These are phyloP conservation scores for Isabelozyma rhagii DNA, from an alignment of 805 yeast genomes.

Conservation along the genomic window DNA sequence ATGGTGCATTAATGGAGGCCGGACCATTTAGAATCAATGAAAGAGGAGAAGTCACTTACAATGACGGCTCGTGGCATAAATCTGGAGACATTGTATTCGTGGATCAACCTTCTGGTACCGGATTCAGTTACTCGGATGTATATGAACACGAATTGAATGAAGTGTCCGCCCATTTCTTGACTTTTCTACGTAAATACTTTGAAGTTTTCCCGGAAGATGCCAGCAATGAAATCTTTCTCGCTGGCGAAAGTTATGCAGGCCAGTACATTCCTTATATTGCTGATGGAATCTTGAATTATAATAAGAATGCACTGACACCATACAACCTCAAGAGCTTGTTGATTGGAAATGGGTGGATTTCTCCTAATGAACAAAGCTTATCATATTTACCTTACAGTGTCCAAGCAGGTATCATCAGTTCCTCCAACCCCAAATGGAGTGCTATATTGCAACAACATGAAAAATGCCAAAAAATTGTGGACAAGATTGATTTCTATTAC, in stretches of 20 bases:
- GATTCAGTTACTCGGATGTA: slow-evolving; percentile 65
- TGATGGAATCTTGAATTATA: slow-evolving; percentile 50
- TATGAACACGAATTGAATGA: slow-evolving; percentile 54
- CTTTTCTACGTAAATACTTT: slow-evolving; percentile 48
- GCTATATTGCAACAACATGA: slow-evolving; percentile 50
- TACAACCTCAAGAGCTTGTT: slow-evolving; percentile 61
- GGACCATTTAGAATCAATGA: slow-evolving; percentile 77
- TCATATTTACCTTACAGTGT: slow-evolving; percentile 72
- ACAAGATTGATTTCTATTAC: slow-evolving; percentile 14
- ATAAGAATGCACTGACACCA: slow-evolving; percentile 21
- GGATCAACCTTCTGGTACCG: slow-evolving; percentile 95
- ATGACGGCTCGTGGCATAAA: slow-evolving; percentile 82
- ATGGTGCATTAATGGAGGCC: slow-evolving; percentile 88
- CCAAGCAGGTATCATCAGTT: slow-evolving; percentile 52
- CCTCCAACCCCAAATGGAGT: slow-evolving; percentile 36
- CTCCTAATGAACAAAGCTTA: slow-evolving; percentile 80
- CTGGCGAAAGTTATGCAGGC: slow-evolving; percentile 97
- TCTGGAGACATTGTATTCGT: slow-evolving; percentile 76
- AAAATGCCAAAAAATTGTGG: slow-evolving; percentile 55
- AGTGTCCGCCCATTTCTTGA: slow-evolving; percentile 60
- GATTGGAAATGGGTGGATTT: slow-evolving; percentile 94
- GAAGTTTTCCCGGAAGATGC: slow-evolving; percentile 1
- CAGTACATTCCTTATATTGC: slow-evolving; percentile 93
- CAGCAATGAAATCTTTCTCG: slow-evolving; percentile 63
- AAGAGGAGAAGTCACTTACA: slow-evolving; percentile 43